Conservation (phyloP, 352 stramenopile species). For the Paralagenidium karlingii region DNA sequence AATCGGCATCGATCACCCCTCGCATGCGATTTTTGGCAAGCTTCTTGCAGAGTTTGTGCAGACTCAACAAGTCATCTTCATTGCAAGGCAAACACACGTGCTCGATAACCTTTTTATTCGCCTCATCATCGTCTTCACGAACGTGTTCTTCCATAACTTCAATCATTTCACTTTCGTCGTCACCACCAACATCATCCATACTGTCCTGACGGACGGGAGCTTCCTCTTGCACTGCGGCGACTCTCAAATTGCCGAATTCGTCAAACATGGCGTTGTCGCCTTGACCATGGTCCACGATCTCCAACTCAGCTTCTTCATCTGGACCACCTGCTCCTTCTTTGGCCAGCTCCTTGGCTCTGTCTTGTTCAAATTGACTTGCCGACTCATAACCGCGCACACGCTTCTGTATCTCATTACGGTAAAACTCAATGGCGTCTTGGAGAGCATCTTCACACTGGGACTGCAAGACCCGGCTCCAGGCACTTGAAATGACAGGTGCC, state of each 20-base stretch:
- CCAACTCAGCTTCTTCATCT: slow-evolving; percentile 10
- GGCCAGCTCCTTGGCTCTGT: slow-evolving; percentile 8
- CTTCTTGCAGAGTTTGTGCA: slow-evolving; percentile 59
- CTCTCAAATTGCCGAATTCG: slow-evolving; percentile 52
- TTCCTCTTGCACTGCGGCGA: slow-evolving; percentile 8
- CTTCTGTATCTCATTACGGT: slow-evolving; percentile 49
- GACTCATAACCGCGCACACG: slow-evolving; percentile 37
- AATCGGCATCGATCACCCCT: slow-evolving; percentile 52
- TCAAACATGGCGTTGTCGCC: slow-evolving; percentile 61
- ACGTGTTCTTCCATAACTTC: slow-evolving; percentile 49
- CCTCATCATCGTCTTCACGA: slow-evolving; percentile 5
- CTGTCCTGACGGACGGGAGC: background rate
- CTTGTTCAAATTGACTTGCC: slow-evolving; percentile 38
- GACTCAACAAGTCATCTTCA: slow-evolving; percentile 31
- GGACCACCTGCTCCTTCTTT: slow-evolving; percentile 1
- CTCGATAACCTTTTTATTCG: slow-evolving; percentile 19
- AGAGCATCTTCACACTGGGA: slow-evolving; percentile 73
- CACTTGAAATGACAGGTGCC: slow-evolving; percentile 77
- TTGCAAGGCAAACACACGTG: slow-evolving; percentile 50
- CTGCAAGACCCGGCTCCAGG: slow-evolving; percentile 82
- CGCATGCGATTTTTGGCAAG: slow-evolving; percentile 53
- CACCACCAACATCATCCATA: slow-evolving; percentile 3
- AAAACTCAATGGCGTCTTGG: slow-evolving; percentile 56
- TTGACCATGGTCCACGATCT: slow-evolving; percentile 39
- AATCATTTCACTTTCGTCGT: slow-evolving; percentile 42